Base-by-base conservation (phyloP, 129 eudicot species). In the Centrapalus pauciflorus region DNA sequence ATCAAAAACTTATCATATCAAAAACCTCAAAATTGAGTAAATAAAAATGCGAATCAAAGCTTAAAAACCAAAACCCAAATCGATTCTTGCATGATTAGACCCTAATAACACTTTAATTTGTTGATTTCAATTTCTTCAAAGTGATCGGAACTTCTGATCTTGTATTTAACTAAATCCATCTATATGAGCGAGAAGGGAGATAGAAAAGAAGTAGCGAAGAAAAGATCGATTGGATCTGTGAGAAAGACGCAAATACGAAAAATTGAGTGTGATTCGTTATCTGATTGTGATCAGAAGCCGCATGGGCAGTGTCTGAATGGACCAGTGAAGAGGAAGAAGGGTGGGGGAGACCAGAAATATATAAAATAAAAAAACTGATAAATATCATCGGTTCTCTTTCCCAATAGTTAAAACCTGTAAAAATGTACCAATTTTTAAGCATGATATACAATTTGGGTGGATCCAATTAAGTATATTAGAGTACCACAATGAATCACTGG, bases 291-390 rank as follows among this genome's bases (percentile, higher is more conserved):
- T 70, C 76, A 62, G 76, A 61, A 45, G 60, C 12, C 61, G 59
- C 71, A 77, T 70, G 76, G 79, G 79, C 61, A 66, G 52, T 55
- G 79, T 66, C 55, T 55, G 62, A 66, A 48, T 55, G 76, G 81
- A 70, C 76, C 77, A 77, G 81, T 70, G 67, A 63, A 20, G 61
- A 74, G 6, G 66, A 2, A 14, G 48, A 34, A 35, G 33, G 61
- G 55, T 5, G 40, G 27, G 37, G 24, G 17, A 56, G 72, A 56
- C 21, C 5, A 62, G 43, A 64, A 38, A 64, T 37, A 35, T 62
- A 35, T 34, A 60, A 45, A 13, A 5, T 14, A 38, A 26, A 24
- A 34, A 23, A 45, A 45, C 23, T 25, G 7, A 56, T 41, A 46
- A 16, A n/a, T 26, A 55, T 70, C 9, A 6, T 58, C 46, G 2